phyloP scores from a whole-genome alignment of 2,329 filamentous ascomycete genomes.

The Chrysoporthe austroafricana region DNA sequence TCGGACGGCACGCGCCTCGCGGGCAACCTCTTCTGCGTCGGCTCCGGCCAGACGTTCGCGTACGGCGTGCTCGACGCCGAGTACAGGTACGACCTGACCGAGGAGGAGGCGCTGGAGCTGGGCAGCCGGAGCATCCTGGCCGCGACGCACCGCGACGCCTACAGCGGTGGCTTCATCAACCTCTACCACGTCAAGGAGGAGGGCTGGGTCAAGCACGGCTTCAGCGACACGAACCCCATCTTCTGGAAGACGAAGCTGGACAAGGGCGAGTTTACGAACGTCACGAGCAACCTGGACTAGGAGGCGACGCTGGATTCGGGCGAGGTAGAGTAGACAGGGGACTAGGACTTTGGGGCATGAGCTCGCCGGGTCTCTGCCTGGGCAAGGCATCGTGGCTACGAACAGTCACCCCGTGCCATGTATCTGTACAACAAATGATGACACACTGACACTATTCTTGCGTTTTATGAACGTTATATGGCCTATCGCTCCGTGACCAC shows the following conservation, averaged over 20 bases:
- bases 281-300: conserved; percentile 76
- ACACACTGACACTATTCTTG: not conserved
- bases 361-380: not conserved
- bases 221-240: conserved; percentile 97
- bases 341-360: not conserved
- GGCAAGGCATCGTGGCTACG: conserved; percentile 5
- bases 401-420: conserved; percentile 21
- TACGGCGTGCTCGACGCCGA: conserved; percentile 97
- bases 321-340: conserved; percentile 6
- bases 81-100: conserved; percentile 86
- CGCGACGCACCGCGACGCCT: conserved; percentile 96
- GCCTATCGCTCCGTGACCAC: not conserved
- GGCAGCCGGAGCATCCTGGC: conserved; percentile 92
- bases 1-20: conserved; percentile 90
- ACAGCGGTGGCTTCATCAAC: conserved; percentile 98
- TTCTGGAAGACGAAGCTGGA: conserved; percentile 99
- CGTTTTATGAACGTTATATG: not conserved
- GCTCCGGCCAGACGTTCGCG: conserved; percentile 96
- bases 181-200: conserved; percentile 98
- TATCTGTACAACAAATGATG: conserved; percentile 33
- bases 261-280: conserved; percentile 97
- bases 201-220: conserved; percentile 98
- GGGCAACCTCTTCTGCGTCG: conserved; percentile 97
- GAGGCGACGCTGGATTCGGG: conserved; percentile 15
- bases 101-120: conserved; percentile 87